phyloP scores from a whole-genome alignment of 2,329 filamentous ascomycete species.

The Colletotrichum liriopes region DNA sequence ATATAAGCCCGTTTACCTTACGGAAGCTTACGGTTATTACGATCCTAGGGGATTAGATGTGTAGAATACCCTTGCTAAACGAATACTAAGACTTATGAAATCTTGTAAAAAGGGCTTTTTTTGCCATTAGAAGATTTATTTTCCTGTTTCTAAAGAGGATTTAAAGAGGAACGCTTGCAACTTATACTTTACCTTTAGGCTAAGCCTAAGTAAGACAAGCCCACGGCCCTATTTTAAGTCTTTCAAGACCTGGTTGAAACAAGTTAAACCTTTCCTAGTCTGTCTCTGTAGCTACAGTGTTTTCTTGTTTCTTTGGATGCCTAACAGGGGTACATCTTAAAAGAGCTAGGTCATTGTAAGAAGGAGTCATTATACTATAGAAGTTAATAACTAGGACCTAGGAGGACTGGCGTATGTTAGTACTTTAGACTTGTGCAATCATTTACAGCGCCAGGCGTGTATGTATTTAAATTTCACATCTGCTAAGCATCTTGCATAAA shows the following conservation, averaged over 20 bases:
- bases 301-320: neutral
- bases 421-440: too few species aligned
- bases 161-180: too few species aligned
- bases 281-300: neutral
- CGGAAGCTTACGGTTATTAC: neutral
- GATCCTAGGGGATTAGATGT: neutral
- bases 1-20: neutral
- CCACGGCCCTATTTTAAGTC: too few species aligned
- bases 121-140: neutral
- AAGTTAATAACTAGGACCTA: too few species aligned
- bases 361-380: too few species aligned
- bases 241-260: too few species aligned
- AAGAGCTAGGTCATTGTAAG: too few species aligned
- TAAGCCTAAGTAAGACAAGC: neutral
- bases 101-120: neutral
- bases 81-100: constrained; percentile 9
- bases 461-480: too few species aligned
- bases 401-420: too few species aligned
- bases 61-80: neutral
- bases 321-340: neutral
- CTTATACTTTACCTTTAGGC: neutral
- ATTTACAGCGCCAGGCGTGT: too few species aligned
- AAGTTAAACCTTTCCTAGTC: too few species aligned
- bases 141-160: neutral
- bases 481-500: too few species aligned